These are phyloP conservation scores for Euphrasia arctica DNA, from an alignment of 305 asterid species.

Conservation along the genomic window DNA sequence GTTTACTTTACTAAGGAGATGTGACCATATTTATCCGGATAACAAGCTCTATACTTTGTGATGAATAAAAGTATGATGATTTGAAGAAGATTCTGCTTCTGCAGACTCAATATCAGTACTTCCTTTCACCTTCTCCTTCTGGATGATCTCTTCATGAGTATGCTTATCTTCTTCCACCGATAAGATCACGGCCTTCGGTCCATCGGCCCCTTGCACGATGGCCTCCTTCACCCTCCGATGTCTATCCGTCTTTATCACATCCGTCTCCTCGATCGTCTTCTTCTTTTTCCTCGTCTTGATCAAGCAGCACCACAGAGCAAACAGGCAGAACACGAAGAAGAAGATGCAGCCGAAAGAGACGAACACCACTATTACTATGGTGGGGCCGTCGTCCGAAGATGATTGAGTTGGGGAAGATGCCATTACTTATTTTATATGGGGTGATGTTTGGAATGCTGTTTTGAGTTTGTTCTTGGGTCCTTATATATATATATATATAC, in stretches of 20 bases:
- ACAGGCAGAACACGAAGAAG: slow-evolving; percentile 40
- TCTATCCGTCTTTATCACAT: slow-evolving; percentile 34
- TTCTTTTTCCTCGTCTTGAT: slow-evolving; percentile 47
- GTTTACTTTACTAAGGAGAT: no score
- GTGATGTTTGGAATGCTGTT: slow-evolving; percentile 30
- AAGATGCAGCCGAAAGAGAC: slow-evolving; percentile 47
- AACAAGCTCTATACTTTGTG: background rate
- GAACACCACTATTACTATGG: slow-evolving; percentile 46
- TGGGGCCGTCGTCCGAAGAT: slow-evolving; percentile 42
- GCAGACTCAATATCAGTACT: slow-evolving; percentile 32
- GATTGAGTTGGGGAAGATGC: slow-evolving; percentile 28
- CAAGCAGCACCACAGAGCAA: slow-evolving; percentile 52
- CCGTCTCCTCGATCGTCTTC: slow-evolving; percentile 37
- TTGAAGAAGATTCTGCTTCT: slow-evolving; percentile 11
- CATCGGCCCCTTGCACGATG: slow-evolving; percentile 53
- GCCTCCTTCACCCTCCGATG: slow-evolving; percentile 33
- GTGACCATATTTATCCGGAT: no score
- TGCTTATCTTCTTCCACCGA: slow-evolving; percentile 26
- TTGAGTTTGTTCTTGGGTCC: slow-evolving; percentile 10
- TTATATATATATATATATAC: slow-evolving; percentile 23
- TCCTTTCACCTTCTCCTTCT: slow-evolving; percentile 33
- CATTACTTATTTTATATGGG: slow-evolving; percentile 24
- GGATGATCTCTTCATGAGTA: slow-evolving; percentile 31
- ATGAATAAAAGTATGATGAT: slow-evolving; percentile 1
- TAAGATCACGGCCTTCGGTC: slow-evolving; percentile 39